phyloP scores from a whole-genome alignment of 2,329 filamentous ascomycete species.

The Ampelomyces quisqualis region DNA sequence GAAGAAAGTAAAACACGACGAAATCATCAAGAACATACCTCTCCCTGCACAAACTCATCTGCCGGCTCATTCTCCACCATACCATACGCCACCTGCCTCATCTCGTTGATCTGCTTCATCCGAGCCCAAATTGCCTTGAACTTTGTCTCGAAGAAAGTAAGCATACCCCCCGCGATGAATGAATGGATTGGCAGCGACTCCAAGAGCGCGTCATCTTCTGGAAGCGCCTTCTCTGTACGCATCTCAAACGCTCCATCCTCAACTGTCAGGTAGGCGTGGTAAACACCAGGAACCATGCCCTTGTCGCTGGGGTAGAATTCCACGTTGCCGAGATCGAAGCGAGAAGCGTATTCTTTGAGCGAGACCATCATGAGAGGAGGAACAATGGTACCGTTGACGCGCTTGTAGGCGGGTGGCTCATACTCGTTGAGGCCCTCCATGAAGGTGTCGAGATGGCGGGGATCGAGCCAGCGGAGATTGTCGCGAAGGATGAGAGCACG shows the following conservation, averaged over 20 bases:
- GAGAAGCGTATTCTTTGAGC: conserved; percentile 22
- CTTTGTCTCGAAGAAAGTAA: conserved; percentile 29
- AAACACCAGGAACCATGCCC: conserved; percentile 1
- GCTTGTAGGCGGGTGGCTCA: conserved; percentile 35
- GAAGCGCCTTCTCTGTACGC: conserved; percentile 20
- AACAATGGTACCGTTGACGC: conserved; percentile 19
- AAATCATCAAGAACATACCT: conserved; percentile 18
- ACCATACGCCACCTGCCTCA: conserved; percentile 23
- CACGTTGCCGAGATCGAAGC: conserved; percentile 36
- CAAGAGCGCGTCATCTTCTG: conserved; percentile 16
- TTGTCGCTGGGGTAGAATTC: conserved; percentile 12
- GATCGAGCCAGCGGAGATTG: conserved; percentile 27
- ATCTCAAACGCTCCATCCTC: conserved; percentile 24
- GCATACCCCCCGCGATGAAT: conserved; percentile 24
- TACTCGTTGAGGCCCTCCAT: conserved; percentile 23
- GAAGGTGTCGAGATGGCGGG: conserved; percentile 30
- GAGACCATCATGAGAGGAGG: conserved; percentile 25
- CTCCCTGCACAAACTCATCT: conserved; percentile 19
- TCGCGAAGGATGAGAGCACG: conserved; percentile 31
- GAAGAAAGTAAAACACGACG: neutral
- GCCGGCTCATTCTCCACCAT: conserved; percentile 13
- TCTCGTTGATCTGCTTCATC: conserved; percentile 26
- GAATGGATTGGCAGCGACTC: conserved; percentile 24
- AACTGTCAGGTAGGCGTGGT: conserved; percentile 16
- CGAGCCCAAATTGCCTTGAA: conserved; percentile 23